Percentiles rank a stretch among this genome's conserved stretches.
These are phyloP conservation scores for Debaryomyces fabryi DNA, from an alignment of 1,139 yeast genomes.

Conservation along the genomic window DNA sequence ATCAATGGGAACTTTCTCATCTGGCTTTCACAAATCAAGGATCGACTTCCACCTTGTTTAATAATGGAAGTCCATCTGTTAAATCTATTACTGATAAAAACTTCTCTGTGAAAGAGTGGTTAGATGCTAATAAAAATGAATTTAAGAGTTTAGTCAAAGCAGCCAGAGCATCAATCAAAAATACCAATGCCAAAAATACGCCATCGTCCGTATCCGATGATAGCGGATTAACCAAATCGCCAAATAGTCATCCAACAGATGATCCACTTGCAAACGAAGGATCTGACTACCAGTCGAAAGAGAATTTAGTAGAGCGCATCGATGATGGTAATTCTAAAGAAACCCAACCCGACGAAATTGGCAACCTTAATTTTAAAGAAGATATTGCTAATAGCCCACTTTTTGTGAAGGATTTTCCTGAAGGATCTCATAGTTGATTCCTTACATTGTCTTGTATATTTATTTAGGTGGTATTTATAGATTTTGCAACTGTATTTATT, in stretches of 20 bases:
- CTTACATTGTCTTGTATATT: background rate
- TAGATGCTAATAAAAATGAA: conserved; percentile 47
- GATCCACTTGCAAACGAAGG: background rate
- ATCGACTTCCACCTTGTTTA: conserved; percentile 27
- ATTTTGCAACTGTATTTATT: background rate
- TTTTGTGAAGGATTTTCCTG: conserved; percentile 8
- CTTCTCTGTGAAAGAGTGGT: conserved; percentile 55
- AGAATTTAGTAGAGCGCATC: background rate
- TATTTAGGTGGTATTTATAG: background rate
- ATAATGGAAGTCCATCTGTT: conserved; percentile 26
- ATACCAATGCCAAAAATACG: conserved; percentile 7
- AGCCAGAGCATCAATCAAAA: conserved; percentile 46
- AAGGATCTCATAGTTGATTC: background rate
- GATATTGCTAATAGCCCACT: conserved; percentile 12
- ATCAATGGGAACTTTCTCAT: conserved; percentile 69
- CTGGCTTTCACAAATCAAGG: conserved; percentile 31
- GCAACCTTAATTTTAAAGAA: conserved; percentile 9
- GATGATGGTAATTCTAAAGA: background rate
- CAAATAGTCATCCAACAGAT: background rate
- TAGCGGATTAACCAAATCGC: background rate
- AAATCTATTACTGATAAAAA: conserved; percentile 40
- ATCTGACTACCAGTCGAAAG: background rate
- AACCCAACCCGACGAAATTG: background rate
- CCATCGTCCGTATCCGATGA: background rate
- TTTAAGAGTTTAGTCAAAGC: conserved; percentile 52